These are phyloP conservation scores for Boletus speciosus DNA, from an alignment of 768 basidiomycete species.

Conservation along the genomic window DNA sequence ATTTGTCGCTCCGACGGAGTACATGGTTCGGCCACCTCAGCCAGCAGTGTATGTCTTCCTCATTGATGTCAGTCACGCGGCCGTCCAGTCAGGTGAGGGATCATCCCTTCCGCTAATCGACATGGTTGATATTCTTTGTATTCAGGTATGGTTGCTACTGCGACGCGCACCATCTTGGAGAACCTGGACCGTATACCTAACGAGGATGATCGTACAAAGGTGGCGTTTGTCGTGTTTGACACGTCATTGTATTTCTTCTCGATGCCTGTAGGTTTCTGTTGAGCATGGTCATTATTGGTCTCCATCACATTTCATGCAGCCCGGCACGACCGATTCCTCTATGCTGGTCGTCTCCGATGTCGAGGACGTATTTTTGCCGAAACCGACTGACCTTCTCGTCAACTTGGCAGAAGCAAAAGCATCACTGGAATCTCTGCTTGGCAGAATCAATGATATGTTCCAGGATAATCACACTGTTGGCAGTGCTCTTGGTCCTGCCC, in stretches of 20 bases:
- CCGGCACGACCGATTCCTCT: conserved; percentile 70
- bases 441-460: conserved; percentile 93
- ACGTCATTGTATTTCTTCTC: conserved; percentile 96
- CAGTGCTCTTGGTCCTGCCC: conserved; percentile 89
- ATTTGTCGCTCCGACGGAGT: conserved; percentile 96
- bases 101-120: neutral
- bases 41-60: conserved; percentile 96
- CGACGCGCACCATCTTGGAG: conserved; percentile 93
- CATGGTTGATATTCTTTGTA: neutral
- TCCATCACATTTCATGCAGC: conserved; percentile 33
- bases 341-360: conserved; percentile 98
- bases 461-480: conserved; percentile 91
- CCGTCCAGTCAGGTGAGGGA: conserved; percentile 79
- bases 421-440: conserved; percentile 77
- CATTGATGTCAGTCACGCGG: conserved; percentile 92
- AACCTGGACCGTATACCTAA: conserved; percentile 94
- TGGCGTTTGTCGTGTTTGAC: conserved; percentile 91
- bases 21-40: conserved; percentile 98
- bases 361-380: conserved; percentile 96
- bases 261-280: conserved; percentile 49
- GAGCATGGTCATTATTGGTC: neutral
- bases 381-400: conserved; percentile 93
- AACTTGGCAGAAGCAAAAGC: conserved; percentile 84
- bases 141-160: conserved; percentile 95
- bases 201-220: conserved; percentile 88